Base-by-base conservation (phyloP, 2,329 filamentous ascomycete genomes). In the Ceratocystis colombiana region DNA sequence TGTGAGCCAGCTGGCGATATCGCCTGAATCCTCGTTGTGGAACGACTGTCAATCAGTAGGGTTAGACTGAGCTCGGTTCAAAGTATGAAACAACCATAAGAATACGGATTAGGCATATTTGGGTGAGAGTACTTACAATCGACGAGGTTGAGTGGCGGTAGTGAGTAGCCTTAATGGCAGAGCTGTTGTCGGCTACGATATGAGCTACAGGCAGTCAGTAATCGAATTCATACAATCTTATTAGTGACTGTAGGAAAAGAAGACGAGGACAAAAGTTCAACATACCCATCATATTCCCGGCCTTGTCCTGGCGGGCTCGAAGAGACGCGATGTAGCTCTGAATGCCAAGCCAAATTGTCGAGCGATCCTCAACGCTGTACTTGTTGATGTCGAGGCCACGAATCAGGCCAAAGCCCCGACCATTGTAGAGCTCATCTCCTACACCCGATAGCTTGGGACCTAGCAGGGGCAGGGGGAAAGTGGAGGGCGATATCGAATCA, bases 21-120 rank as follows among this genome's bases (percentile, higher is more conserved):
- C 86, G 44, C 85, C 85, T 1, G 81, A 79, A 71, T 85, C 82
- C 73, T 89, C 87, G 53, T 84, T 89, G 75, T 89, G 87, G 73
- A 89, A 89, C 6, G 81, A 82, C 84, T 85, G 45, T 15, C 12
- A 25, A 15, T 12, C 8, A 25, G 37, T 25, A 4, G 1, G 7
- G 48, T 53, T 15, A 53, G 48, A 41, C 10, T 41, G 37, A 5
- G 37, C 37, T 65, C 41, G 66, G 50, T 22, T 15, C 20, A 12
- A 33, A 25, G 50, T 8, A 62, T 61, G 33, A 67, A 48, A 25
- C 30, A 33, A 33, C 30, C 6, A 7, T 2, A 50, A 22, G 46
- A 12, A 4, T n/a, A 15, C 3, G 5, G 25, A 10, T 28, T 10
- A 12, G 50, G 20, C 0, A 22, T 17, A n/a, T 66, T 65, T 66